Conservation (phyloP, 768 basidiomycete species). For the Stropharia rugosoannulata region DNA sequence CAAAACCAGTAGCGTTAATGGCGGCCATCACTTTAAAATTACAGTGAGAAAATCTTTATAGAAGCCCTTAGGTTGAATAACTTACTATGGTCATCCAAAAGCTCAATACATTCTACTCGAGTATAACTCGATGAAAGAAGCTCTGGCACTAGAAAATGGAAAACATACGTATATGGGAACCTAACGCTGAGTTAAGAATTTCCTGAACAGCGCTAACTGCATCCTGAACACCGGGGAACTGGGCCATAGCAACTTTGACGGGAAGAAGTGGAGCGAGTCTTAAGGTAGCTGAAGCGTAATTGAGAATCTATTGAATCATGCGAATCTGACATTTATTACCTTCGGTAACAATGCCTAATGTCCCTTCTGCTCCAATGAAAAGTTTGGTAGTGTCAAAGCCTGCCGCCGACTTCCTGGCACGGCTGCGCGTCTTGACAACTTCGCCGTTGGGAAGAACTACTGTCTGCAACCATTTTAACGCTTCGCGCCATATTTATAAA, state of each 20-base stretch:
- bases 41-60: background rate
- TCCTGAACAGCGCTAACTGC: slow-evolving; percentile 84
- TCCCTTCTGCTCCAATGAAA: slow-evolving; percentile 90
- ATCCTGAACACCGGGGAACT: slow-evolving; percentile 75
- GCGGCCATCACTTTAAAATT: slow-evolving; percentile 65
- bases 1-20: slow-evolving; percentile 64
- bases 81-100: slow-evolving; percentile 75
- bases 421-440: slow-evolving; percentile 81
- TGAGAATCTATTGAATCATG: background rate
- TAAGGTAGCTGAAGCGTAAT: slow-evolving; percentile 60
- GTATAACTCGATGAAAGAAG: background rate
- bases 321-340: slow-evolving; percentile 33
- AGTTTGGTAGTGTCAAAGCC: slow-evolving; percentile 88
- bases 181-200: slow-evolving; percentile 66
- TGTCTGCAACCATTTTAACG: slow-evolving; percentile 38
- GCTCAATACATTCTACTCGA: slow-evolving; percentile 77
- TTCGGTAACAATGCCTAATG: slow-evolving; percentile 88
- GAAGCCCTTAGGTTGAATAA: background rate
- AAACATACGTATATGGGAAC: slow-evolving; percentile 70
- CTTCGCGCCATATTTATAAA: background rate
- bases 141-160: background rate
- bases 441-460: slow-evolving; percentile 84
- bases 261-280: slow-evolving; percentile 80
- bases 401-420: slow-evolving; percentile 81
- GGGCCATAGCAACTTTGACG: slow-evolving; percentile 84